Base-by-base conservation (phyloP, 2,329 filamentous ascomycete species). In the Parasarocladium wereldwijsianum region DNA sequence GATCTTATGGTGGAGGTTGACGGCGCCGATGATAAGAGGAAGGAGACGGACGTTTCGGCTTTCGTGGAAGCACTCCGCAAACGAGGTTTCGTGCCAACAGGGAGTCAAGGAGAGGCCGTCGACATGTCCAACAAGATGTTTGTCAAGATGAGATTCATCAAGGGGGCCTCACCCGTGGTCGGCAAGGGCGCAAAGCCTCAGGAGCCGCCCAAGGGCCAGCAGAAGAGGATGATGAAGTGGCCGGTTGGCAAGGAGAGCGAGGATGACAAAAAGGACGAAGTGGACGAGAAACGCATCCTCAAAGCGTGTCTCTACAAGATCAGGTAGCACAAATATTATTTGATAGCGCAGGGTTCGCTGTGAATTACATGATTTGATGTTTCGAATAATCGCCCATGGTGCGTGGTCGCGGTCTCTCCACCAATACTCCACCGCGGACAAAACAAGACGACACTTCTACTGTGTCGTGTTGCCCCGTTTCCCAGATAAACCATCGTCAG, bases 241-340 rank as follows among this genome's bases (percentile, higher is more conserved):
- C 60, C 62, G 17, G 66, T 63, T 9, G 36, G 36, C 19, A 66
- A 65, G 12, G n/a, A n/a, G n/a, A n/a, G n/a, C n/a, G 57, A 69
- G 34, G 68, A 68, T 11, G 58, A 67, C 10, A 58, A 69, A 34
- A 66, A 73, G 36, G 66, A 70, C 37, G 72, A 76, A 40, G 64
- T 63, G 5, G 73, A 77, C 40, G 82, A 77, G 49, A 58, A 60
- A 31, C 55, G 50, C 18, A 64, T 87, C 33, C 54, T 98, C 42
- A 96, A 96, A 62, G 90, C 90, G 12, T 96, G 90, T 58, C 74
- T 96, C 37, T 96, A 96, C 57, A 96, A 96, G 61, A 70, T 86
- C 41, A 70, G 87, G 43, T 92, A 37, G 29, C 18, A 16, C 10
- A 32, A 21, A 12, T 24, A 25, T 17, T 5, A 26, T 26, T 13